Evolutionary conservation across 768 basidiomycete species (phyloP).

Genomic region (Imleria badia): DNA sequence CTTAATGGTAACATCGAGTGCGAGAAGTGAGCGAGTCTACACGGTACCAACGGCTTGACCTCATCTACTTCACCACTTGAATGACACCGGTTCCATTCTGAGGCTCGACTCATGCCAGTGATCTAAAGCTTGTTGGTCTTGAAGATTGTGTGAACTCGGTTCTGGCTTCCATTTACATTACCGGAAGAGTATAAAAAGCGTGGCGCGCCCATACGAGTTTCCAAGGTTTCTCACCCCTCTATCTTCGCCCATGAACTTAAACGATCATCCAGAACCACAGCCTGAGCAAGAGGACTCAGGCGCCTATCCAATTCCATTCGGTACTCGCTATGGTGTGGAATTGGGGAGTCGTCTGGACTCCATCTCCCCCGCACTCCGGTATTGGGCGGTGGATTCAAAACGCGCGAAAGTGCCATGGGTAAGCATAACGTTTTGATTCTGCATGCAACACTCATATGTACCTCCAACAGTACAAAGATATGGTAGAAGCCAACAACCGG

Average conservation of each 20-base stretch:
- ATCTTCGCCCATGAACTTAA: background rate
- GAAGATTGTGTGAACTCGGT: background rate
- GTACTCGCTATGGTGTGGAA: background rate
- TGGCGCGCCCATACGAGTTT: too few relatives aligned
- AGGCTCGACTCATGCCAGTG: too few relatives aligned
- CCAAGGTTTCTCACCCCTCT: background rate
- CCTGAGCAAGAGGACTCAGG: constrained; percentile 12
- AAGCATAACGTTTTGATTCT: background rate
- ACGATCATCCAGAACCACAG: background rate
- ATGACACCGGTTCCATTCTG: too few relatives aligned
- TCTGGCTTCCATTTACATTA: background rate
- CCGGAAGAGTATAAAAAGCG: constrained; percentile 1
- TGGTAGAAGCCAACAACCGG: constrained; percentile 5
- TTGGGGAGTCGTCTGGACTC: constrained; percentile 23
- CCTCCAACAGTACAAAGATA: constrained; percentile 2
- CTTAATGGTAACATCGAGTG: too few relatives aligned
- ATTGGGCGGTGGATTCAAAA: constrained; percentile 11
- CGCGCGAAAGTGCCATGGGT: constrained; percentile 9
- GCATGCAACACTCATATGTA: background rate
- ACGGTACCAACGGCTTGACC: too few relatives aligned
- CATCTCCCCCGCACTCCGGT: background rate
- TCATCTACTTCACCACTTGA: too few relatives aligned
- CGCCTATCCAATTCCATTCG: constrained; percentile 19
- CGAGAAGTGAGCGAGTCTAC: too few relatives aligned
- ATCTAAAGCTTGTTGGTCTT: too few relatives aligned